These are phyloP conservation scores for Lipomyces mesembrius DNA, from an alignment of 805 yeast species.

Conservation along the genomic window DNA sequence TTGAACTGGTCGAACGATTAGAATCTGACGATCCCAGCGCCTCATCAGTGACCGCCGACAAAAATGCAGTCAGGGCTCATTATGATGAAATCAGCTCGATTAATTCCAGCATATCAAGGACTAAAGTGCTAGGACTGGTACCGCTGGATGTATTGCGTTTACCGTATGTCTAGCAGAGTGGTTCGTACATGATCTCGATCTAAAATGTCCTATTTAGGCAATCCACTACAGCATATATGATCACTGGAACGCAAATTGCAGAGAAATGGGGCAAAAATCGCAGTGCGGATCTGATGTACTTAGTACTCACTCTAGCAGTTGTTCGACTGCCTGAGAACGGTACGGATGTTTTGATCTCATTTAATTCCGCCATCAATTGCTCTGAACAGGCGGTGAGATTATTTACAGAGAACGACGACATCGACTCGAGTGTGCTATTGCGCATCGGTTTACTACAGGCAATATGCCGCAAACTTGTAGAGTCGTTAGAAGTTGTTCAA, in stretches of 20 bases:
- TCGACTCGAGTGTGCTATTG: slow-evolving; percentile 9
- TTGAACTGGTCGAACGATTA: slow-evolving; percentile 51
- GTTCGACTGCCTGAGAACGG: slow-evolving; percentile 55
- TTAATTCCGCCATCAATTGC: slow-evolving; percentile 58
- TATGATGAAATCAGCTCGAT: slow-evolving; percentile 41
- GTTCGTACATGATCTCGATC: neutral
- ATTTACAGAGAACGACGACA: slow-evolving; percentile 11
- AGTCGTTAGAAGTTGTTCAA: slow-evolving; percentile 14
- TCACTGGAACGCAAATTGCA: slow-evolving; percentile 19
- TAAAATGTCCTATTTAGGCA: slow-evolving; percentile 6
- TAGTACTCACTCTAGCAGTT: slow-evolving; percentile 60
- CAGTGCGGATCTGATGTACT: slow-evolving; percentile 42
- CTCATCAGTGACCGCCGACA: slow-evolving; percentile 12
- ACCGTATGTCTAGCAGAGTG: slow-evolving; percentile 3
- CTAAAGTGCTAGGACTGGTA: slow-evolving; percentile 10
- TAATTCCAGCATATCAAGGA: slow-evolving; percentile 33
- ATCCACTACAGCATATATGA: slow-evolving; percentile 20
- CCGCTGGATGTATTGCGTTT: slow-evolving; percentile 3
- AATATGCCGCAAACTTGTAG: slow-evolving; percentile 9
- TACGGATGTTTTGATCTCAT: slow-evolving; percentile 65
- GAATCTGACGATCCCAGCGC: slow-evolving; percentile 47
- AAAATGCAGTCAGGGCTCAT: slow-evolving; percentile 39
- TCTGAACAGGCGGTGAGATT: neutral
- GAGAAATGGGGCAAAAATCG: slow-evolving; percentile 38
- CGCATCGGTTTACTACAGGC: slow-evolving; percentile 13